Conservation (phyloP, 495 filamentous ascomycete species). For the Xylaria sp. region DNA sequence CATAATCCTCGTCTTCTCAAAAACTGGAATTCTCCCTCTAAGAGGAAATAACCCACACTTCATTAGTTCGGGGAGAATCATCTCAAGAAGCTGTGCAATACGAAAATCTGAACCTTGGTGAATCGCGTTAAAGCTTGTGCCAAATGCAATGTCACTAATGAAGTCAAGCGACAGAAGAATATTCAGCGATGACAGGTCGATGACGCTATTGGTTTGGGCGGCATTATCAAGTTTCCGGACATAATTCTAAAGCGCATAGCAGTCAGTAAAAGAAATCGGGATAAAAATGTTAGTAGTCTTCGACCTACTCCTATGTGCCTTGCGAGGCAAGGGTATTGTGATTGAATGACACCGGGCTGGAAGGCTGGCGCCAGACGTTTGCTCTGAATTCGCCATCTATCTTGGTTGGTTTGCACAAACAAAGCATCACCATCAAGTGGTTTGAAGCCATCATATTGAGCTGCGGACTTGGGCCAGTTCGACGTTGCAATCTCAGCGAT, state of each 20-base stretch:
- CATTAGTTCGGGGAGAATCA: slow-evolving; percentile 26
- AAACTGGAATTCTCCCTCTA: slow-evolving; percentile 16
- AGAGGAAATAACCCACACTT: slow-evolving; percentile 26
- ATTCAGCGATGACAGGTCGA: slow-evolving; percentile 18
- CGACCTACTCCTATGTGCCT: slow-evolving; percentile 16
- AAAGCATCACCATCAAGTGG: slow-evolving; percentile 24
- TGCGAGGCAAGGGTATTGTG: slow-evolving; percentile 22
- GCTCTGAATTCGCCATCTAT: slow-evolving; percentile 26
- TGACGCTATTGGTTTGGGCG: not conserved
- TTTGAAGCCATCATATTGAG: slow-evolving; percentile 23
- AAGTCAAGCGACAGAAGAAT: slow-evolving; percentile 27
- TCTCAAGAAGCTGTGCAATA: slow-evolving; percentile 23
- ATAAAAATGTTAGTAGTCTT: not conserved
- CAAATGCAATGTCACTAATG: slow-evolving; percentile 27
- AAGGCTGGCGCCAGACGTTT: slow-evolving; percentile 23
- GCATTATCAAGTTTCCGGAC: slow-evolving; percentile 19
- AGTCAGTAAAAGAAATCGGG: not conserved
- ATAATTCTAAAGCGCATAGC: not conserved
- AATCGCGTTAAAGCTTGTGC: slow-evolving; percentile 22
- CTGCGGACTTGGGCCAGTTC: slow-evolving; percentile 18
- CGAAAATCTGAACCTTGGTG: slow-evolving; percentile 21
- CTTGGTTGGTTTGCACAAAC: slow-evolving; percentile 16
- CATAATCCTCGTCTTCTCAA: slow-evolving; percentile 21
- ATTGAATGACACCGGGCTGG: slow-evolving; percentile 19
- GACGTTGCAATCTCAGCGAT: slow-evolving; percentile 23